Conservation (phyloP, 768 basidiomycete genomes). For the Pisolithus marmoratus region DNA sequence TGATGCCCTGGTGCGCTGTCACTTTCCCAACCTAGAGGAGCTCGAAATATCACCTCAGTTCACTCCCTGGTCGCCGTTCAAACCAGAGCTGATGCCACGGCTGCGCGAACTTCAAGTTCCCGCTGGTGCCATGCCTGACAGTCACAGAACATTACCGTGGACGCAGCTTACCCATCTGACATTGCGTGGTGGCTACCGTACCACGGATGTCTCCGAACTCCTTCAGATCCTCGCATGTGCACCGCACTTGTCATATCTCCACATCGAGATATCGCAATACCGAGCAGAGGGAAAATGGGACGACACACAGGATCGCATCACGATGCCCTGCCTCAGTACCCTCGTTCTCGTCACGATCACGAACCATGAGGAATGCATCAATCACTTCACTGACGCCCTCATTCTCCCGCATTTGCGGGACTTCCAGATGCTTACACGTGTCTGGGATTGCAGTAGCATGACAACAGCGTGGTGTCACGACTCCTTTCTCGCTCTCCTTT, state of each 20-base stretch:
- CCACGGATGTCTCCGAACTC: constrained; percentile 20
- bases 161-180: constrained; percentile 28
- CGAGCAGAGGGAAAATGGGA: constrained; percentile 24
- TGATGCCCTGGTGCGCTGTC: constrained; percentile 16
- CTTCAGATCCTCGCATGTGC: constrained; percentile 21
- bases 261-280: constrained; percentile 29
- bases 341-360: constrained; percentile 28
- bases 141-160: constrained; percentile 27
- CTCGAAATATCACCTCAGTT: constrained; percentile 29
- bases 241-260: constrained; percentile 23
- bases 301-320: constrained; percentile 11
- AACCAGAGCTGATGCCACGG: constrained; percentile 19
- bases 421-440: constrained; percentile 27
- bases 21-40: constrained; percentile 23
- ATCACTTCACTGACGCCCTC: constrained; percentile 22
- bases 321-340: constrained; percentile 25
- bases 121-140: constrained; percentile 26
- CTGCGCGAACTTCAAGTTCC: constrained; percentile 25
- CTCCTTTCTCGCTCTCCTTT: constrained; percentile 20
- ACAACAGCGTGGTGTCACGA: constrained; percentile 25
- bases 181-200: constrained; percentile 25
- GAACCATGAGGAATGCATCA: constrained; percentile 23
- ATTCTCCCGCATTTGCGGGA: constrained; percentile 19
- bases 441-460: constrained; percentile 28
- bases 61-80: constrained; percentile 26